Percentiles rank a stretch among this genome's conserved stretches.
These are phyloP conservation scores for Vanrija sp. DNA, from an alignment of 1,284 basidiomycete genomes.

Conservation along the genomic window DNA sequence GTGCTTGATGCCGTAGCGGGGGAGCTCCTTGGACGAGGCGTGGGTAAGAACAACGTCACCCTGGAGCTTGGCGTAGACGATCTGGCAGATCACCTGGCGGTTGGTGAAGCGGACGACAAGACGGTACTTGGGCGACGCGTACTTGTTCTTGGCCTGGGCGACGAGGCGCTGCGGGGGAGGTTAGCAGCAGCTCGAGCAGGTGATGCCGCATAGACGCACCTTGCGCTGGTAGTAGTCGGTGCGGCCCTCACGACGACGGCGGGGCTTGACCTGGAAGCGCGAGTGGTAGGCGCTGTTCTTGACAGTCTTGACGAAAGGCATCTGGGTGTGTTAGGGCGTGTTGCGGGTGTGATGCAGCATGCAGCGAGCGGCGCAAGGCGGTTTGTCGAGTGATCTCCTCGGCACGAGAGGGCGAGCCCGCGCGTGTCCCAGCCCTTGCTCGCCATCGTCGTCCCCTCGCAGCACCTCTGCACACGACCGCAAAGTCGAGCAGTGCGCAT, in stretches of 20 bases:
- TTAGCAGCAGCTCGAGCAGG: not conserved
- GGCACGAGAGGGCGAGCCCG: no score
- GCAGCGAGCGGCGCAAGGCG: no score
- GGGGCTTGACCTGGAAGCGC: conserved; percentile 95
- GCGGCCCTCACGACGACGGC: conserved; percentile 92
- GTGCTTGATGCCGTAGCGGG: conserved; percentile 94
- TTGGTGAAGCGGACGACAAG: conserved; percentile 91
- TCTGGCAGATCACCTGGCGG: conserved; percentile 85
- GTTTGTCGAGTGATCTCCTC: no score
- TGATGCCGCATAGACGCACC: not conserved
- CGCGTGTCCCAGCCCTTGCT: no score
- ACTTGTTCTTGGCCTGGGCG: conserved; percentile 99
- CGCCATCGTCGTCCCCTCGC: no score
- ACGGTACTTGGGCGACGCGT: conserved; percentile 97
- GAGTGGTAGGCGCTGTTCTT: conserved; percentile 84
- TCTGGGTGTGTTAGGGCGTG: not conserved
- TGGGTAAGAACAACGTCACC: conserved; percentile 90
- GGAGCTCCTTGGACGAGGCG: conserved; percentile 87
- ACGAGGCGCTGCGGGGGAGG: conserved; percentile 77
- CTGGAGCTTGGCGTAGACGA: conserved; percentile 94
- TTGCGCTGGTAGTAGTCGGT: conserved; percentile 99
- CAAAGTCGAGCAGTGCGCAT: no score
- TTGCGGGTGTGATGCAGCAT: no score
- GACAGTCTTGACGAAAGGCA: conserved; percentile 53
- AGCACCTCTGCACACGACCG: no score